A percentile compares a stretch with the other conserved stretches of the same genome.
Evolutionary conservation across 73 alveolate species (phyloP).

Genomic region (Stentor roeselii): DNA sequence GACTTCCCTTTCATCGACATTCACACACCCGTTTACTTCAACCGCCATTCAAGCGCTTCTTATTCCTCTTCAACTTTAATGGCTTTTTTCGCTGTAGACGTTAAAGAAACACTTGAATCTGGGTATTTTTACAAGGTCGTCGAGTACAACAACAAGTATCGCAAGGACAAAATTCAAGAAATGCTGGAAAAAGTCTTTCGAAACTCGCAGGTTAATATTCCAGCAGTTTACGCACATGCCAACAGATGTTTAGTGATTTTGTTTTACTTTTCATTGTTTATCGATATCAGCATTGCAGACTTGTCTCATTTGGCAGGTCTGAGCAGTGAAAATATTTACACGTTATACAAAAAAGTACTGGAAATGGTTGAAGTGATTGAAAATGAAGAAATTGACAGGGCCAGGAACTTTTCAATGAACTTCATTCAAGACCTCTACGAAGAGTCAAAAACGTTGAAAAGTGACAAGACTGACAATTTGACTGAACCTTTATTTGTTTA

Average conservation of each 20-base stretch:
- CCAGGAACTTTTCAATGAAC: background rate
- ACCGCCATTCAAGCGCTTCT: background rate
- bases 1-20: constrained; percentile 8
- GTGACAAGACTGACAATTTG: background rate
- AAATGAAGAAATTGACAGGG: background rate
- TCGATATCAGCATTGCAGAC: background rate
- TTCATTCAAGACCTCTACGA: background rate
- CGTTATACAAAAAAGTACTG: background rate
- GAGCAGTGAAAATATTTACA: background rate
- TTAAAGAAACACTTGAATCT: background rate
- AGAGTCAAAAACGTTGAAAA: background rate
- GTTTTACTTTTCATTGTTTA: background rate
- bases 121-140: background rate
- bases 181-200: background rate
- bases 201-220: background rate
- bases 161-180: background rate
- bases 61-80: background rate
- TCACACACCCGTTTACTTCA: background rate
- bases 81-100: constrained; percentile 4
- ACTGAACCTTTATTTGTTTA: background rate
- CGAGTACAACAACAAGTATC: background rate
- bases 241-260: background rate
- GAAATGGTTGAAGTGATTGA: background rate
- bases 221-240: constrained; percentile 6
- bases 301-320: constrained; percentile 11